Base-by-base conservation (phyloP, 2,329 filamentous ascomycete species). In the Alternaria sp. region DNA sequence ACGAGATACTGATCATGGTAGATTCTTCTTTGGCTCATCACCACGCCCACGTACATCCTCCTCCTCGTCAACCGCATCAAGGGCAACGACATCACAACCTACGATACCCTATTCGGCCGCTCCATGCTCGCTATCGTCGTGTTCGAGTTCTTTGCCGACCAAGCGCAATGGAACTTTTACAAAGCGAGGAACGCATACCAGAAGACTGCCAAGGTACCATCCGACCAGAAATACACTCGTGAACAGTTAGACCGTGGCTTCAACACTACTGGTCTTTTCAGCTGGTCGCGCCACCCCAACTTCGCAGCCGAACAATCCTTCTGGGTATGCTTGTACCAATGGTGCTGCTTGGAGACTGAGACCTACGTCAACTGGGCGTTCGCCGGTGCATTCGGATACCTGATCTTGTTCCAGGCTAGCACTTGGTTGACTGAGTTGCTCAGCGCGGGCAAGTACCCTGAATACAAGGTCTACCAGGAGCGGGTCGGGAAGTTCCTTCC, bases 151-250 rank as follows among this genome's bases (percentile, higher is more conserved):
- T 87, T 97, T 74, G 92, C 93, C 74, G 96, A 99, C 78, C 90
- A 94, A 67, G 93, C 97, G 78, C 94, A 97, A 81, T 99, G 94
- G 94, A 85, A 88, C 67, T 99, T 89, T 82, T 94, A 99, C 78
- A 82, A 82, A 15, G 94, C 93, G 52, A 98, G 97, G 82, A 83
- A 87, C 49, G 79, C 87, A 46, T 98, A 97, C 80, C 87, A 88
- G 65, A 85, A 88, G 65, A 90, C 89, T 1, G 92, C 89, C 52
- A 91, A 91, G 76, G 85, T 95, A 4, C 88, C 92, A 1, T 79
- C 81, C 6, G 79, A 80, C 21, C 93, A 86, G 79, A 80, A 80
- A 26, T 93, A 86, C 79, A 86, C 85, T 0, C 88, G 90, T 69
- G 88, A 88, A 63, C 93, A 97, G 57, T 87, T 99, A 25, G 93